Evolutionary conservation across 2,329 filamentous ascomycete genomes (phyloP).

Genomic region (Calonectria ilicicola): DNA sequence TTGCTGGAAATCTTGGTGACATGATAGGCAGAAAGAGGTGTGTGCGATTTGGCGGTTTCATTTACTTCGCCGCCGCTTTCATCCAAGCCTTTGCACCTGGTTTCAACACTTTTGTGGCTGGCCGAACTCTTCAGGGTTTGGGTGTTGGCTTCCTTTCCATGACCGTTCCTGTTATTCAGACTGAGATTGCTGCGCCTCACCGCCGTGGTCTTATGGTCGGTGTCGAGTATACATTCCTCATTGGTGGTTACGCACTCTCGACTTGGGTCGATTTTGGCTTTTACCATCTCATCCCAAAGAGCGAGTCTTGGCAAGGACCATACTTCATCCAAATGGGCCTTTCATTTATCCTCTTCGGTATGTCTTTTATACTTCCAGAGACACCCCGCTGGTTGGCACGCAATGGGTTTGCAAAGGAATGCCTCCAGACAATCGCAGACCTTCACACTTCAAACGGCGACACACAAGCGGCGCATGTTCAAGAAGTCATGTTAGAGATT

Average conservation of each 20-base stretch:
- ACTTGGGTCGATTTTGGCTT: conserved; percentile 31
- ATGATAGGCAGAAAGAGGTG: conserved; percentile 29
- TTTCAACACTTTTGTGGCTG: conserved; percentile 23
- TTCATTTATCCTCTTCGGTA: conserved; percentile 23
- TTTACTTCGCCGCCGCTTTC: conserved; percentile 32
- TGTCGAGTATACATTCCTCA: conserved; percentile 31
- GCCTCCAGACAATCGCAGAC: conserved; percentile 53
- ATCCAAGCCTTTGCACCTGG: conserved; percentile 27
- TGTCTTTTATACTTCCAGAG: conserved; percentile 44
- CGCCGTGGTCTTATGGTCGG: conserved; percentile 32
- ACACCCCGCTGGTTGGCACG: conserved; percentile 55
- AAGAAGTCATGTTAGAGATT: conserved; percentile 46
- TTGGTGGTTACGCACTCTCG: conserved; percentile 30
- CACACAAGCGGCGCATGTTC: conserved; percentile 48
- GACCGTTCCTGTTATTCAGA: conserved; percentile 32
- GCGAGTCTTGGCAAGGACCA: conserved; percentile 27
- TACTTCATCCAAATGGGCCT: conserved; percentile 30
- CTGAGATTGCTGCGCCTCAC: conserved; percentile 30
- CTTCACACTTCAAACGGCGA: conserved; percentile 50
- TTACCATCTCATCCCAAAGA: conserved; percentile 21
- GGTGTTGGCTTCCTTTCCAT: conserved; percentile 30
- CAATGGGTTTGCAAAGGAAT: conserved; percentile 47
- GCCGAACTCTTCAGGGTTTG: conserved; percentile 25
- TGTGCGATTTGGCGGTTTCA: conserved; percentile 26
- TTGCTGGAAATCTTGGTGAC: conserved; percentile 23